These are phyloP conservation scores for Jamesozyma gamospora DNA, from an alignment of 805 yeast species.

Conservation along the genomic window DNA sequence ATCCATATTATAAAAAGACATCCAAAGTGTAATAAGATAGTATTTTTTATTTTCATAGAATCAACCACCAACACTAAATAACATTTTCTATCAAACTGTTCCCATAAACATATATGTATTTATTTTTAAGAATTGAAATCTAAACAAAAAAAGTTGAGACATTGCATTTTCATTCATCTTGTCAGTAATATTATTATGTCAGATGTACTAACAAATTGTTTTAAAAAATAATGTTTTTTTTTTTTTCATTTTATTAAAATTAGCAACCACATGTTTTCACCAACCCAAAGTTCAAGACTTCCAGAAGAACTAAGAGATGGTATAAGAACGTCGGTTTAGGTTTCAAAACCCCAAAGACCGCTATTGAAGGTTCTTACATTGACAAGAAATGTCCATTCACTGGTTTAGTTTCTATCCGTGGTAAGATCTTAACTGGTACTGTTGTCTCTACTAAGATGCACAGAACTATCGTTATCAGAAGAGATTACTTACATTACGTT, in stretches of 20 bases:
- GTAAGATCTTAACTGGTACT: slow-evolving; percentile 98
- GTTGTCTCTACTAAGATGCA: slow-evolving; percentile 99
- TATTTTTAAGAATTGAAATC: too few relatives aligned
- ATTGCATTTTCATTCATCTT: not conserved
- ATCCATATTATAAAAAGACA: too few relatives aligned
- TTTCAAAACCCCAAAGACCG: slow-evolving; percentile 99
- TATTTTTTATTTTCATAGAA: too few relatives aligned
- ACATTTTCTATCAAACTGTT: too few relatives aligned
- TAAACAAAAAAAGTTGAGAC: too few relatives aligned
- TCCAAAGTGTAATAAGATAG: too few relatives aligned
- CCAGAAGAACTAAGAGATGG: slow-evolving; percentile 99
- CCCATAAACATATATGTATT: too few relatives aligned
- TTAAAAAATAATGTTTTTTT: too few relatives aligned
- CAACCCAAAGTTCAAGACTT: slow-evolving; percentile 99
- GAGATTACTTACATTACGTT: slow-evolving; percentile 99
- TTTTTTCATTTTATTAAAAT: slow-evolving; percentile 3
- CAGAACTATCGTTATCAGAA: slow-evolving; percentile 99
- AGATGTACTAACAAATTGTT: slow-evolving; percentile 36
- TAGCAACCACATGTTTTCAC: slow-evolving; percentile 99
- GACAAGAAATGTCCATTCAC: slow-evolving; percentile 99
- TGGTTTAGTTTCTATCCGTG: slow-evolving; percentile 96
- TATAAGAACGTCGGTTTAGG: slow-evolving; percentile 99
- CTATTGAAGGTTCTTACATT: slow-evolving; percentile 97
- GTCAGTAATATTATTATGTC: not conserved
- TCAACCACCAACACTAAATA: too few relatives aligned